Conservation (phyloP, 805 yeast genomes). For the Yamadazyma sp. region DNA sequence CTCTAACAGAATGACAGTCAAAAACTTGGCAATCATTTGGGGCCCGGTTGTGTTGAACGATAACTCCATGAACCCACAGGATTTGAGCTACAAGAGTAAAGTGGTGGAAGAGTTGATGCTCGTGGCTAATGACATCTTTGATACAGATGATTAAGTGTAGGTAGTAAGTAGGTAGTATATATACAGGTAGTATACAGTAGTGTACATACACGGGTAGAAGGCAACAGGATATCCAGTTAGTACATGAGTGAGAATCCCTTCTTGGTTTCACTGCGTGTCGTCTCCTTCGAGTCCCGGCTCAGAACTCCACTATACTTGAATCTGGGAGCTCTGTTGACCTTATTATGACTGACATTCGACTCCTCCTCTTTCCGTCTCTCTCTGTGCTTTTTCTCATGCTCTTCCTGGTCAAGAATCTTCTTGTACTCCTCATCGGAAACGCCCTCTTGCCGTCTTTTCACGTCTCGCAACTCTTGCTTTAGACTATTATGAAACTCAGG, state of each 20-base stretch:
- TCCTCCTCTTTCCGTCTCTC: slow-evolving; percentile 29
- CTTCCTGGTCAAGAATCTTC: slow-evolving; percentile 24
- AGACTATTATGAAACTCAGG: slow-evolving; percentile 38
- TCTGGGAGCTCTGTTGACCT: slow-evolving; percentile 37
- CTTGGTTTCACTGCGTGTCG: neutral
- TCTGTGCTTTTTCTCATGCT: slow-evolving; percentile 25
- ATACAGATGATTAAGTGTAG: slow-evolving; percentile 40
- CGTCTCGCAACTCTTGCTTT: slow-evolving; percentile 32
- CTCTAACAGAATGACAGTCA: slow-evolving; percentile 76
- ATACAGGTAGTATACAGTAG: slow-evolving; percentile 3
- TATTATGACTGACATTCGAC: slow-evolving; percentile 16
- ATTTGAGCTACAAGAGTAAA: slow-evolving; percentile 69
- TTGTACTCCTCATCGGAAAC: slow-evolving; percentile 42
- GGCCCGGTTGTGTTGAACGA: slow-evolving; percentile 83
- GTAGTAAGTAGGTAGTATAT: no score
- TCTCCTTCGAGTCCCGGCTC: neutral
- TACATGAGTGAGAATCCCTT: no score
- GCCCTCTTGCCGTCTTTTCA: slow-evolving; percentile 31
- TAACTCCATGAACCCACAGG: slow-evolving; percentile 64
- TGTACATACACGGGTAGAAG: no score
- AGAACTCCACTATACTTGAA: slow-evolving; percentile 10
- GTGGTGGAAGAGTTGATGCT: slow-evolving; percentile 81
- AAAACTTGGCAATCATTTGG: slow-evolving; percentile 88
- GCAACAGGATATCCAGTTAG: no score
- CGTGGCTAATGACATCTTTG: slow-evolving; percentile 77